These are phyloP conservation scores for Anthoceros angustus DNA, from an alignment of 225 moss, liverwort and hornwort genomes.

Conservation along the genomic window DNA sequence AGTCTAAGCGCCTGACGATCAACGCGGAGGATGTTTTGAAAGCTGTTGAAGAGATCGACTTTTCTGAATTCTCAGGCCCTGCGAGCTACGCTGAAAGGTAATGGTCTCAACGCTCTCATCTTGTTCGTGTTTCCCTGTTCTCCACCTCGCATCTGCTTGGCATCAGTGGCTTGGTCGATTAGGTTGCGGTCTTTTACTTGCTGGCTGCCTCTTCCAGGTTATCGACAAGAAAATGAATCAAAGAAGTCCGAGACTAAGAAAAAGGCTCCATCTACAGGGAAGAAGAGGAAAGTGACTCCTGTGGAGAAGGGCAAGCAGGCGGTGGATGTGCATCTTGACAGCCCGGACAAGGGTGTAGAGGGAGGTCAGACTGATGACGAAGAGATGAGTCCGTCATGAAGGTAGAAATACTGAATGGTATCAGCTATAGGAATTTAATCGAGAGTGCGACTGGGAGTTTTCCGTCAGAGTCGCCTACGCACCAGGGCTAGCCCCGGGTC, in stretches of 20 bases:
- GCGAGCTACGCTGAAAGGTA: constrained; percentile 37
- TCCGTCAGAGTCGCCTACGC: no score
- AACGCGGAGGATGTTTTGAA: constrained; percentile 89
- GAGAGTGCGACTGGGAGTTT: no score
- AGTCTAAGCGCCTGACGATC: constrained; percentile 78
- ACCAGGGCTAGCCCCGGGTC: no score
- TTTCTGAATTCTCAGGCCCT: constrained; percentile 65
- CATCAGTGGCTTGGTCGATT: background rate
- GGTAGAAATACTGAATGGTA: no score
- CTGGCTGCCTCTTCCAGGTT: constrained; percentile 16
- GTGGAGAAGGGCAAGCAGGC: constrained; percentile 11
- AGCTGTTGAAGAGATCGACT: constrained; percentile 87
- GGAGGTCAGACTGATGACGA: background rate
- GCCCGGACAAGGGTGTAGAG: background rate
- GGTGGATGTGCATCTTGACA: background rate
- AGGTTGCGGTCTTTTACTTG: background rate
- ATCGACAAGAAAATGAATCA: constrained; percentile 39
- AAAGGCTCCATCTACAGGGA: constrained; percentile 25
- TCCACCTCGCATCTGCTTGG: background rate
- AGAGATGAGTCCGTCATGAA: background rate
- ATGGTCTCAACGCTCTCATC: constrained; percentile 1
- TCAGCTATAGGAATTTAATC: no score
- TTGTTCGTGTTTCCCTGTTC: background rate
- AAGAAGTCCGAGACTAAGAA: constrained; percentile 40
- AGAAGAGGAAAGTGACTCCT: constrained; percentile 26